Evolutionary conservation across 768 basidiomycete genomes (phyloP).

Genomic region (Ephemerocybe angulata): DNA sequence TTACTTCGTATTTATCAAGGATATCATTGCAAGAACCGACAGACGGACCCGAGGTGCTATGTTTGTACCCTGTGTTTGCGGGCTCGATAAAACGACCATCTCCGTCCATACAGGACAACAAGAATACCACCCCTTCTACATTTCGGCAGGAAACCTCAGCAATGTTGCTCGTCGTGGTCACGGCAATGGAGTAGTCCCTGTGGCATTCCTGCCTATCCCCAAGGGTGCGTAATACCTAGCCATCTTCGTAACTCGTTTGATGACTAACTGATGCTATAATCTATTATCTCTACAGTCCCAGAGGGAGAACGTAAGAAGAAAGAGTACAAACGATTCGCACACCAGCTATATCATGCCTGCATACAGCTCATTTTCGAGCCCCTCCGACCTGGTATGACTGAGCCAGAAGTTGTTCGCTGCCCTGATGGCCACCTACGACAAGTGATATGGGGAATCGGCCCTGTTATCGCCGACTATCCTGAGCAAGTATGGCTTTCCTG

Average conservation of each 20-base stretch:
- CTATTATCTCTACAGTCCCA: constrained; percentile 16
- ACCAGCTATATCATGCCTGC: constrained; percentile 24
- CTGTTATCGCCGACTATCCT: constrained; percentile 36
- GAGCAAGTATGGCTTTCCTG: constrained; percentile 28
- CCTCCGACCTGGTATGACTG: constrained; percentile 15
- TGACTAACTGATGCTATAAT: constrained; percentile 6
- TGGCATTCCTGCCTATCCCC: constrained; percentile 33
- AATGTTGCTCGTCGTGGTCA: constrained; percentile 29
- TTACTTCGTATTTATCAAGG: constrained; percentile 16
- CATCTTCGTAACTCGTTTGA: not conserved
- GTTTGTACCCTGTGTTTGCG: constrained; percentile 28
- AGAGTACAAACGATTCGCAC: constrained; percentile 17
- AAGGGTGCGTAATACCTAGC: constrained; percentile 23
- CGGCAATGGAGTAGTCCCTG: constrained; percentile 23
- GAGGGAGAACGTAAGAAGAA: constrained; percentile 9
- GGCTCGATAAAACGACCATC: constrained; percentile 42
- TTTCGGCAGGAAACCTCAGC: constrained; percentile 24
- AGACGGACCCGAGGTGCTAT: constrained; percentile 25
- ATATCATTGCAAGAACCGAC: constrained; percentile 21
- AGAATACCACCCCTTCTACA: constrained; percentile 35
- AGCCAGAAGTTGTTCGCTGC: constrained; percentile 22
- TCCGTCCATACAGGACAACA: constrained; percentile 37
- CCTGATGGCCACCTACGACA: constrained; percentile 32
- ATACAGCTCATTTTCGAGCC: constrained; percentile 15
- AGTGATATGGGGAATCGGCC: constrained; percentile 27